Base-by-base conservation (phyloP, 805 yeast genomes). In the Lachancea kluyveri region DNA sequence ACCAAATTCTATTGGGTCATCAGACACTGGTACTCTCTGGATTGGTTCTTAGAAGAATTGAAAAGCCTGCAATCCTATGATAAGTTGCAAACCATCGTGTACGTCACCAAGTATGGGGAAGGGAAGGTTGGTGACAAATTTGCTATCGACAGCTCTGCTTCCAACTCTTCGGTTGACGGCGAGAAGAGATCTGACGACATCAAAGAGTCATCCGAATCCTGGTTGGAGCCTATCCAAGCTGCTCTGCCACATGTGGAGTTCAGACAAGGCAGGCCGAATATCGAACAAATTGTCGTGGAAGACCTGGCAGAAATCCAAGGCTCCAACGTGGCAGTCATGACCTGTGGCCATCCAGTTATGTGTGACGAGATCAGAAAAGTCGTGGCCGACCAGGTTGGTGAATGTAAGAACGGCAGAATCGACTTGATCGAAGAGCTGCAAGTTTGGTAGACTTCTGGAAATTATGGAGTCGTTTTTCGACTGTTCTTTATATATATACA, bases 361-460 rank as follows among this genome's bases (percentile, higher is more conserved):
- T 77, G 72, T 26, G 81, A 76, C 46, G 67, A 63, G 24, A 46
- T 73, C 12, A 62, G 82, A 48, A 56, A 59, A 34, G 40, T 59
- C 8, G 68, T 73, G 9, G 57, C 57, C 9, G 48, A 60, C 15
- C 54, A 60, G 36, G 43, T 46, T 11, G 53, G 47, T 11, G 47
- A 52, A 15, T 36, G 52, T 8, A 42, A 39, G 29, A 52, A 48
- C 3, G 62, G 67, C 32, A 57, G 77, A 41, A 61, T 77, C n/a
- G 81, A 74, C 32, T 61, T 68, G 39, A 64, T 59, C 41, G 82
- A 76, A 50, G 76, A 74, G 44, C 52, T 76, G 28, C 80, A 77
- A 54, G 67, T 65, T 10, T 76, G 82, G 84, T 67, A 32, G 26
- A 10, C 18, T n/a, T n/a, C n/a, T n/a, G n/a, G n/a, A n/a, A n/a